A percentile compares a stretch with the other conserved stretches of the same genome.
These are phyloP conservation scores for Cryptosporidium andersoni DNA, from an alignment of 169 alveolate species.

Conservation along the genomic window DNA sequence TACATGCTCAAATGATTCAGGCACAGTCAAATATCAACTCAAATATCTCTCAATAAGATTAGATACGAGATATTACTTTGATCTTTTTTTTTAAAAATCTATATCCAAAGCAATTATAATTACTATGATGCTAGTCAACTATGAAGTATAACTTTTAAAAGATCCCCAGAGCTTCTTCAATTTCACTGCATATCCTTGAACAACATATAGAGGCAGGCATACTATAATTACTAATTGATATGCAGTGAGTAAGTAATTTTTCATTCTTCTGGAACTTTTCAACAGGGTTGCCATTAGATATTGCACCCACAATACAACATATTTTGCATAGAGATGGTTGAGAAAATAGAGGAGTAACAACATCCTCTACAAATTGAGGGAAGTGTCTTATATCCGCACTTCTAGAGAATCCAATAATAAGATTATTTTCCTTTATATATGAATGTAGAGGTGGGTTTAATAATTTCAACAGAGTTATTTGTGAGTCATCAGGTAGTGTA, in stretches of 20 bases:
- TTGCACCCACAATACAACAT: slow-evolving; percentile 37
- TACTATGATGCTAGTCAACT: too few species aligned
- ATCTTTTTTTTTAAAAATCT: too few species aligned
- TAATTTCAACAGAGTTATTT: background rate
- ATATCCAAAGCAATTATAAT: too few species aligned
- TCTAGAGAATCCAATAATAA: slow-evolving; percentile 49
- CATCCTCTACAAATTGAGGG: slow-evolving; percentile 9
- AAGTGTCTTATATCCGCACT: slow-evolving; percentile 16
- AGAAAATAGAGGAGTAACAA: background rate
- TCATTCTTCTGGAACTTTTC: background rate
- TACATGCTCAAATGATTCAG: slow-evolving; percentile 75
- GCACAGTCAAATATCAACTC: slow-evolving; percentile 8
- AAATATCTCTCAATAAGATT: background rate
- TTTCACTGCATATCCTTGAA: slow-evolving; percentile 49
- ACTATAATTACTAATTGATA: slow-evolving; percentile 34
- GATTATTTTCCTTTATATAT: background rate
- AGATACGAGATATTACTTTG: background rate
- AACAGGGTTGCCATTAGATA: background rate
- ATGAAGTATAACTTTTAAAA: background rate
- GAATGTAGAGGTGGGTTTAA: slow-evolving; percentile 15
- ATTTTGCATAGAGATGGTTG: background rate
- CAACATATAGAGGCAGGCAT: slow-evolving; percentile 59
- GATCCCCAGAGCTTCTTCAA: slow-evolving; percentile 50
- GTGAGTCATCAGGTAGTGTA: slow-evolving; percentile 28
- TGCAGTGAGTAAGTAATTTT: slow-evolving; percentile 14